These are phyloP conservation scores for Pisolithus orientalis DNA, from an alignment of 768 basidiomycete genomes.

Conservation along the genomic window DNA sequence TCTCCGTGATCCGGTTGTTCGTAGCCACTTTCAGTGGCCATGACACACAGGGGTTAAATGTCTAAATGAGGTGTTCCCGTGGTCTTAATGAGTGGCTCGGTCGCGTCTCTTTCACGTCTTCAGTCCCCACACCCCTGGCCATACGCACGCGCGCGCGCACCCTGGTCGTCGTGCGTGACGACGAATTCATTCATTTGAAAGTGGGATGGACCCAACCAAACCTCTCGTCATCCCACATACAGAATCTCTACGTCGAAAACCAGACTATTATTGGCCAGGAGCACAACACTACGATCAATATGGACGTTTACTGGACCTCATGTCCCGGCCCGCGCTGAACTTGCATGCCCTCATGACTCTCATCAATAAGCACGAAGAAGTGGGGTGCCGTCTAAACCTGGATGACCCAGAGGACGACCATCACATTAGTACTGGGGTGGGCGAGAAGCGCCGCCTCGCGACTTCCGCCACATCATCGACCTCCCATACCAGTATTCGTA, in stretches of 20 bases:
- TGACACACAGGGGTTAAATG: no score
- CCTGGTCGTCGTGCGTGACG: no score
- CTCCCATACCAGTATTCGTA: not conserved
- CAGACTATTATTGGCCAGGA: slow-evolving; percentile 22
- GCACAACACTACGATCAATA: slow-evolving; percentile 5
- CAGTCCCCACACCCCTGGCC: no score
- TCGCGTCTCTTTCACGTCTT: no score
- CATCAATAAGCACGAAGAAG: slow-evolving; percentile 4
- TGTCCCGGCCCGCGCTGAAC: slow-evolving; percentile 27
- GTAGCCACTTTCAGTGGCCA: no score
- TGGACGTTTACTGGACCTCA: not conserved
- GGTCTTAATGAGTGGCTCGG: no score
- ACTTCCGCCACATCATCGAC: not conserved
- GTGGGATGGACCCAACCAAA: no score
- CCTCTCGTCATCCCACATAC: slow-evolving; percentile 12
- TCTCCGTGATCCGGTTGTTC: no score
- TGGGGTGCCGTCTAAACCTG: not conserved
- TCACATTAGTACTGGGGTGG: not conserved
- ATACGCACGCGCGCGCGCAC: no score
- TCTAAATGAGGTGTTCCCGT: no score
- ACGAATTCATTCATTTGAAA: no score
- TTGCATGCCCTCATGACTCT: slow-evolving; percentile 19
- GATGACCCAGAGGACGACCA: not conserved
- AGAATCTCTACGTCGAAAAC: slow-evolving; percentile 22
- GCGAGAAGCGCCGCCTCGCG: no score